Evolutionary conservation across 179 eudicot species (phyloP).

Genomic region (Silene coronaria): DNA sequence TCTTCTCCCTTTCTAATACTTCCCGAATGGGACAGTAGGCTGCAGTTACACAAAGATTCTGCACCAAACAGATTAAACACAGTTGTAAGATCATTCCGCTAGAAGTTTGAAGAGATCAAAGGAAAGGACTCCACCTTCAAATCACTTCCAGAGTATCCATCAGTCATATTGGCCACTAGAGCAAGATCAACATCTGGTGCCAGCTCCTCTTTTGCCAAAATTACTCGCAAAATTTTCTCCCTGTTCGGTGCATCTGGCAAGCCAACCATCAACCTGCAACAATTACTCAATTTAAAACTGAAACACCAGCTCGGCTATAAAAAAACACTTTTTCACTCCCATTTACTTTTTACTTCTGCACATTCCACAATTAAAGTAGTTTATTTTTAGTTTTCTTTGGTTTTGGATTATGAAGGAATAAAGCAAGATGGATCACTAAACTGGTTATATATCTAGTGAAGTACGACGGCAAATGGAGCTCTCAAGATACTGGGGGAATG

Average conservation of each 20-base stretch:
- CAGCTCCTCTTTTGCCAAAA: constrained; percentile 87
- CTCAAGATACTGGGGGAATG: not conserved
- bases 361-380: not conserved
- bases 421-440: not conserved
- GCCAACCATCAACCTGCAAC: constrained; percentile 86
- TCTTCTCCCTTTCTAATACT: constrained; percentile 75
- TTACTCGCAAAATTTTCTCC: constrained; percentile 73
- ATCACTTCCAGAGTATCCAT: constrained; percentile 95
- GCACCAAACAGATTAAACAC: constrained; percentile 23
- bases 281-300: not conserved
- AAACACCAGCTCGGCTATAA: not conserved
- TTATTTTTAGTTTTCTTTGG: not conserved
- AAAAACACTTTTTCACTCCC: not conserved
- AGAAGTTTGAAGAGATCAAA: not conserved
- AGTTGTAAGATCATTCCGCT: not conserved
- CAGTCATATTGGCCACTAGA: constrained; percentile 77
- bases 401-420: not conserved
- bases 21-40: constrained; percentile 95
- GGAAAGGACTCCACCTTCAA: constrained; percentile 50
- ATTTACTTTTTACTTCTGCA: not conserved
- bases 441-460: not conserved
- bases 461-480: not conserved
- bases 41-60: constrained; percentile 92
- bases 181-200: constrained; percentile 60
- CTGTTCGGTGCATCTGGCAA: constrained; percentile 83